Percentiles rank a stretch among this genome's conserved stretches.
Conservation (phyloP, 2,329 filamentous ascomycete species). For the Fusarium azukiicola region DNA sequence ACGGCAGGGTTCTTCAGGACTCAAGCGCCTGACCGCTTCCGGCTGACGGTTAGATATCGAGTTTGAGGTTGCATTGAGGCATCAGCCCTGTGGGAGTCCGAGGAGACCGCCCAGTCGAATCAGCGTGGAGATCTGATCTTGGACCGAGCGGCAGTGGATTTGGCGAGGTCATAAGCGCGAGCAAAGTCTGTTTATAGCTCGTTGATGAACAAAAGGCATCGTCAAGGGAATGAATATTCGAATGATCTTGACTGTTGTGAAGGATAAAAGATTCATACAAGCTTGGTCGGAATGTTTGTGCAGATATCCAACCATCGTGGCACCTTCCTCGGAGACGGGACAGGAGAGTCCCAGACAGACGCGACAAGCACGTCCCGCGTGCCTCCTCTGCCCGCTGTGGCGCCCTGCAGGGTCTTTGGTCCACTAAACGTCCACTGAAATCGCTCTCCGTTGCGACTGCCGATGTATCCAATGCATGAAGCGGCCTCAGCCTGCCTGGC, state of each 20-base stretch:
- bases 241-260: background rate
- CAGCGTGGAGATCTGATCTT: slow-evolving; percentile 13
- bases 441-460: background rate
- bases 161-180: background rate
- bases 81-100: slow-evolving; percentile 40
- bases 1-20: slow-evolving; percentile 28
- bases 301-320: background rate
- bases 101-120: slow-evolving; percentile 40
- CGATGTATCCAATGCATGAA: background rate
- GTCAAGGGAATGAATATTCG: background rate
- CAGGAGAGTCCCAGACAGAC: background rate
- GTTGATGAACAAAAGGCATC: background rate
- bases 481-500: background rate
- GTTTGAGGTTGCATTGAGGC: slow-evolving; percentile 29
- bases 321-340: background rate
- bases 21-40: slow-evolving; percentile 28
- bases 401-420: background rate
- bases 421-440: slow-evolving; percentile 10
- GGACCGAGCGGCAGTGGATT: background rate
- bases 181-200: background rate
- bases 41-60: slow-evolving; percentile 2
- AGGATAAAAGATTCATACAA: background rate
- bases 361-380: background rate
- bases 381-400: background rate
- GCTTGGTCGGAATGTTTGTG: background rate